A percentile compares a stretch with the other conserved stretches of the same genome.
These are phyloP conservation scores for Hymenoscyphus infarciens DNA, from an alignment of 2,329 filamentous ascomycete species.

Conservation along the genomic window DNA sequence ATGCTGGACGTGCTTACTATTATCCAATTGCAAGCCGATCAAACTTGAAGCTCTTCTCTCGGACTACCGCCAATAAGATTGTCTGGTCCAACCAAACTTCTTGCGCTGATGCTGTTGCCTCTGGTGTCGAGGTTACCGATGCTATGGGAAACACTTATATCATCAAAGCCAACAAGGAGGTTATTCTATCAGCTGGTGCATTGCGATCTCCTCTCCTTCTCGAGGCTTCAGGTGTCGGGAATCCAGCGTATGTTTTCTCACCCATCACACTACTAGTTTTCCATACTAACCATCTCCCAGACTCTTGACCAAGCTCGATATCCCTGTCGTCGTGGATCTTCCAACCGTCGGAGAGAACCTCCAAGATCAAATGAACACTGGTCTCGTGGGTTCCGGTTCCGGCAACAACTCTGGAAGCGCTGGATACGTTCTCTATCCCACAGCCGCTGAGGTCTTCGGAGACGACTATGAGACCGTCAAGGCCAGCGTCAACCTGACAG, in stretches of 20 bases:
- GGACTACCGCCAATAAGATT: conserved; percentile 20
- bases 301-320: conserved; percentile 11
- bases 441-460: conserved; percentile 25
- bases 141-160: conserved; percentile 32
- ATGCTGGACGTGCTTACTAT: conserved; percentile 43
- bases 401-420: conserved; percentile 10
- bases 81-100: conserved; percentile 10
- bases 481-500: conserved; percentile 4
- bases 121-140: conserved; percentile 17
- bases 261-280: conserved; percentile 6
- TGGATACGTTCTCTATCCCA: conserved; percentile 14
- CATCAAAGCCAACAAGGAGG: conserved; percentile 28
- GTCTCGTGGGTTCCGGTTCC: conserved; percentile 28
- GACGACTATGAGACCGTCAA: conserved; percentile 12
- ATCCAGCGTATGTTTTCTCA: conserved; percentile 20
- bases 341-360: conserved; percentile 41
- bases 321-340: conserved; percentile 35
- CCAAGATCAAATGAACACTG: conserved; percentile 32
- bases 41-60: conserved; percentile 36
- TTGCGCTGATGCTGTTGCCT: conserved; percentile 1
- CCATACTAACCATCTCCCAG: background rate
- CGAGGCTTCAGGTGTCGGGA: conserved; percentile 36
- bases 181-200: conserved; percentile 32
- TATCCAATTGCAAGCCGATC: conserved; percentile 37
- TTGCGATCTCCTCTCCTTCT: conserved; percentile 32